Percentiles rank a stretch among this genome's conserved stretches.
Conservation (phyloP, 73 alveolate genomes). For the Paramecium bursaria region DNA sequence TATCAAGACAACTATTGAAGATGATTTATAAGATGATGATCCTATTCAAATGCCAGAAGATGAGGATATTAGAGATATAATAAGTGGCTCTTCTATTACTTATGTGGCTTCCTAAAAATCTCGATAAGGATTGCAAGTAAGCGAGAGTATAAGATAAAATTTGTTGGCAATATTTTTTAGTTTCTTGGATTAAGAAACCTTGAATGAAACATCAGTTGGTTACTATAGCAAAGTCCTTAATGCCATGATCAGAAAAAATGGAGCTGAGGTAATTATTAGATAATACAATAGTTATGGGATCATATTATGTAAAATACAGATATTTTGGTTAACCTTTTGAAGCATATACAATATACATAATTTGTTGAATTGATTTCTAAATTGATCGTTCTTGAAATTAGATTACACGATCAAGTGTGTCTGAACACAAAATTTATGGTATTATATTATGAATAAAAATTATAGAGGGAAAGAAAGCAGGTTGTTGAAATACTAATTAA, state of each 20-base stretch:
- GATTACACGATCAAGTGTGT: constrained; percentile 10
- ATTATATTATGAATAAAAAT: not conserved
- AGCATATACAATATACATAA: constrained; percentile 25
- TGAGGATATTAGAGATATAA: constrained; percentile 52
- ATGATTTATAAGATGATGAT: constrained; percentile 48
- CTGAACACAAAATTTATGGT: constrained; percentile 22
- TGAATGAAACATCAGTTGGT: constrained; percentile 51
- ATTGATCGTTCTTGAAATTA: constrained; percentile 7
- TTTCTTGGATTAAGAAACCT: not conserved
- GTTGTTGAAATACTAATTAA: constrained; percentile 14
- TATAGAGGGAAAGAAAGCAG: constrained; percentile 27
- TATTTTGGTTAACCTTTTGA: not conserved
- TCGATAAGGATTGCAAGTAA: constrained; percentile 4
- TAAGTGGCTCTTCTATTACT: too few species aligned
- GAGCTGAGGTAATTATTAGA: constrained; percentile 12
- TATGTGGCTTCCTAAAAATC: constrained; percentile 35
- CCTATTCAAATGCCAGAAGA: not conserved
- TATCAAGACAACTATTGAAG: constrained; percentile 56
- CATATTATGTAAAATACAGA: constrained; percentile 5
- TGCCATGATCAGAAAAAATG: constrained; percentile 19
- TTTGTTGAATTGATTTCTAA: constrained; percentile 29
- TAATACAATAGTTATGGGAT: constrained; percentile 15
- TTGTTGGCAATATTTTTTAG: not conserved
- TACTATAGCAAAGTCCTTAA: constrained; percentile 26
- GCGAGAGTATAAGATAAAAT: constrained; percentile 21